Conservation (phyloP, 2,329 filamentous ascomycete genomes). For the Aspergillus nomiae region DNA sequence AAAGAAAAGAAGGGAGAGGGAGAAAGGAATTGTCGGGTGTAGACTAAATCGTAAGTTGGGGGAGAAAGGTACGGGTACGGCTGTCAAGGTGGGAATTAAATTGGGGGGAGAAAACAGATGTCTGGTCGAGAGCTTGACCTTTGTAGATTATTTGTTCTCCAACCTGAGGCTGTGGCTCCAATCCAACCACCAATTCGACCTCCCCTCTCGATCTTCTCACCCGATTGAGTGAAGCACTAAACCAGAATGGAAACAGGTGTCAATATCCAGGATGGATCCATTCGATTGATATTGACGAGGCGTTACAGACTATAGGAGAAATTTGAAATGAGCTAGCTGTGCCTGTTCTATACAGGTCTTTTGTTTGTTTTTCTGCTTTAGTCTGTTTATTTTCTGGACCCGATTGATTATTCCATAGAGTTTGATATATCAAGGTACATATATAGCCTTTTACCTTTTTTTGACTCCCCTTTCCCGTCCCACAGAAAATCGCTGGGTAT, state of each 20-base stretch:
- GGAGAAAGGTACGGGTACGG: background rate
- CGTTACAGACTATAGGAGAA: background rate
- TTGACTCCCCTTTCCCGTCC: background rate
- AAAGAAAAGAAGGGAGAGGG: background rate
- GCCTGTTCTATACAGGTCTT: background rate
- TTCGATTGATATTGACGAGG: background rate
- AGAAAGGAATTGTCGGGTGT: background rate
- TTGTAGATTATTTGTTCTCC: background rate
- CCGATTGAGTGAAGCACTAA: background rate
- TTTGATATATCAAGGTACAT: background rate
- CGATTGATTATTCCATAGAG: background rate
- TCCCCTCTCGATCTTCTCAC: background rate
- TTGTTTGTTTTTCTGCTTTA: background rate
- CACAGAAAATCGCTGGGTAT: background rate
- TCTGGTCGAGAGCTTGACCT: background rate
- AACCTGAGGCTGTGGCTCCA: background rate
- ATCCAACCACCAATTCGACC: no score
- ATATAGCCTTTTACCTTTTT: background rate
- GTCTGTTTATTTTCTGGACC: background rate
- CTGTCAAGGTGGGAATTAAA: constrained; percentile 1
- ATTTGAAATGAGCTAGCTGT: background rate
- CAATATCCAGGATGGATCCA: background rate
- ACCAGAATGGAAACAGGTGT: background rate
- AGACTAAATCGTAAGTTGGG: constrained; percentile 4
- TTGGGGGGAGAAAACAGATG: background rate